Base-by-base conservation (phyloP, 495 filamentous ascomycete species). In the Trichoderma virens region DNA sequence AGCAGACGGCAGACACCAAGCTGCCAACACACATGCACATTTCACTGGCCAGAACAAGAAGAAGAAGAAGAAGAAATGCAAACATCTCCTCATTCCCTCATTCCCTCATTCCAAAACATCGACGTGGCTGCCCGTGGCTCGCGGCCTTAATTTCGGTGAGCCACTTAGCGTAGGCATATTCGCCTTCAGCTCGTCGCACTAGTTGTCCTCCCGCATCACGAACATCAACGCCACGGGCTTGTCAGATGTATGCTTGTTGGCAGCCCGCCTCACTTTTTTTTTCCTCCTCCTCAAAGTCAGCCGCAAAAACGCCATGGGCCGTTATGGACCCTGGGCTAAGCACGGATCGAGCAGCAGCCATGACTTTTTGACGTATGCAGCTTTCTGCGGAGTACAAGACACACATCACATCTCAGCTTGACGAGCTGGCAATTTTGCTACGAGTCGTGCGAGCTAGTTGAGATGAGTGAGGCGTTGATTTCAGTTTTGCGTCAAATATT, bases 221-320 rank as follows among this genome's bases (percentile, higher is more conserved):
- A 41, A 18, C 38, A 41, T 41, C 38, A 41, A 41, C 38, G 38
- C 38, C 38, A 41, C 38, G 38, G 14, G 18, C 38, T 16, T 41
- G 38, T 41, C 38, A 41, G 38, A 41, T 41, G 38, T n/a, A n/a
- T n/a, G n/a, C 38, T 41, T 16, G 14, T 41, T 41, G 18, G 18
- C 13, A 41, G 38, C 38, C 38, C 5, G 38, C 38, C 38, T 41
- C 18, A 41, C 38, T 41, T 0, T 41, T 16, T 16, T 66, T 54
- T 65, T 66, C 61, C 61, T 41, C 2, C 38, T 41, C 13, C 5
- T n/a, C 13, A 41, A 11, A 41, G 38, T 41, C 38, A 41, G 38
- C 38, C 38, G 14, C 38, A 41, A 41, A 3, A 41, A 13, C n/a
- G 11, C 5, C 38, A 35, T 18, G 38, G 18, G 38, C 5, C 14